Percentiles rank a stretch among this genome's conserved stretches.
phyloP scores from a whole-genome alignment of 108 stramenopile species.

The Ochromonas danica region DNA sequence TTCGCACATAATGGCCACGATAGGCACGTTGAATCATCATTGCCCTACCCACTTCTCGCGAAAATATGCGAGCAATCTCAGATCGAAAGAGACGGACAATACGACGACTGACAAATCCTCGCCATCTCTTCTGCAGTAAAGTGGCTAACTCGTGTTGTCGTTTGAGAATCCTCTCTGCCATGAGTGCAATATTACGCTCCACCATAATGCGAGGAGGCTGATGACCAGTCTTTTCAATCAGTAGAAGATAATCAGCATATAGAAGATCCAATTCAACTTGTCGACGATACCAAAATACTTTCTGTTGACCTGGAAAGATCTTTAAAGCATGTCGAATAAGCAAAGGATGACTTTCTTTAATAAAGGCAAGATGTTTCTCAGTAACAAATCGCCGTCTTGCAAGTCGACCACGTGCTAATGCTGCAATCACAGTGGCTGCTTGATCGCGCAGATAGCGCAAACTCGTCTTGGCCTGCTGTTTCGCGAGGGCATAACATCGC shows the following conservation, averaged over 20 bases:
- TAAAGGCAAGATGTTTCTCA: conserved; percentile 9
- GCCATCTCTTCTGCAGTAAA: conserved; percentile 27
- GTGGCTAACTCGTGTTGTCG: not conserved
- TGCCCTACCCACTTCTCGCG: not conserved
- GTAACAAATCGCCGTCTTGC: not conserved
- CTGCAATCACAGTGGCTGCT: conserved; percentile 4
- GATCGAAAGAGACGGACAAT: conserved; percentile 1
- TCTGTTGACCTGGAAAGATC: not conserved
- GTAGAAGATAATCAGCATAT: not conserved
- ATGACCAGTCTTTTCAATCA: conserved; percentile 22
- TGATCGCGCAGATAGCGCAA: not conserved
- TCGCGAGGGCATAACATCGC: not conserved
- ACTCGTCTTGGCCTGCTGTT: not conserved
- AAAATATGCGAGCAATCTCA: conserved; percentile 11
- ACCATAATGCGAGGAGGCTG: conserved; percentile 23
- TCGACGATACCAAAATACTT: conserved; percentile 25
- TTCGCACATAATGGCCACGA: conserved; percentile 22
- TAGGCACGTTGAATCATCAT: not conserved
- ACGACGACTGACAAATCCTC: conserved; percentile 25
- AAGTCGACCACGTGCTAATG: conserved; percentile 4
- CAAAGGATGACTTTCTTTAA: conserved; percentile 1
- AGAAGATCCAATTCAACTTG: not conserved
- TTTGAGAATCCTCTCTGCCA: not conserved
- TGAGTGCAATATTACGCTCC: conserved; percentile 6
- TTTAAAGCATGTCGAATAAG: conserved; percentile 19